Conservation (phyloP, 2,329 filamentous ascomycete genomes). For the Gliomastix tumulicola region DNA sequence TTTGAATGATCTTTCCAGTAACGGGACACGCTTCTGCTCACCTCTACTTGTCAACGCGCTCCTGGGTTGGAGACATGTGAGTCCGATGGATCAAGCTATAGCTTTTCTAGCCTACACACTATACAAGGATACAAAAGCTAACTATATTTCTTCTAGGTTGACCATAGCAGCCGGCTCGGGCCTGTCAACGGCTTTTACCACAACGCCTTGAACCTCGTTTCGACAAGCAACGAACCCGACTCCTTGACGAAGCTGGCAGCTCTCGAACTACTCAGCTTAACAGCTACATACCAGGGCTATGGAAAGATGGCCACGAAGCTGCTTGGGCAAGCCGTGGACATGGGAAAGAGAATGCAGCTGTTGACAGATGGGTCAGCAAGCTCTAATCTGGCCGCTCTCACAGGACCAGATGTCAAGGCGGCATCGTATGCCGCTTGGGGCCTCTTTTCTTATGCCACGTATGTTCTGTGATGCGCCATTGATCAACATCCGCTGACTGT, state of each 20-base stretch:
- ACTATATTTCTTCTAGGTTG: no score
- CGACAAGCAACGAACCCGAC: no score
- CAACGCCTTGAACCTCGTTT: no score
- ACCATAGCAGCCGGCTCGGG: no score
- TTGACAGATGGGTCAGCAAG: background rate
- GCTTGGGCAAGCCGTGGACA: slow-evolving; percentile 1
- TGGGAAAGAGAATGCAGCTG: slow-evolving; percentile 4
- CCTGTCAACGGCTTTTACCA: no score
- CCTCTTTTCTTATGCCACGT: slow-evolving; percentile 5
- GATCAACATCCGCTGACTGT: background rate
- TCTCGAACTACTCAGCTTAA: slow-evolving; percentile 6
- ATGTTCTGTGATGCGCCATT: background rate
- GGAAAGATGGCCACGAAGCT: slow-evolving; percentile 2
- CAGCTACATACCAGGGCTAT: slow-evolving; percentile 2
- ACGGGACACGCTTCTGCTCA: slow-evolving; percentile 18
- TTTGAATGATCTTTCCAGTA: slow-evolving; percentile 18
- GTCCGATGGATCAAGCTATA: background rate
- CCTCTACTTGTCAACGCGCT: slow-evolving; percentile 24
- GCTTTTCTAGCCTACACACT: no score
- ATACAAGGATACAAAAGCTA: no score
- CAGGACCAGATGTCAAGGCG: slow-evolving; percentile 1
- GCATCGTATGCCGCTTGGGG: slow-evolving; percentile 6
- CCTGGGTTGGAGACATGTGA: slow-evolving; percentile 25
- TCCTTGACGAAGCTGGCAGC: slow-evolving; percentile 2
- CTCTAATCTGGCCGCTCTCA: background rate